phyloP scores from a whole-genome alignment of 257 asterid species.

The Solanum acaule region DNA sequence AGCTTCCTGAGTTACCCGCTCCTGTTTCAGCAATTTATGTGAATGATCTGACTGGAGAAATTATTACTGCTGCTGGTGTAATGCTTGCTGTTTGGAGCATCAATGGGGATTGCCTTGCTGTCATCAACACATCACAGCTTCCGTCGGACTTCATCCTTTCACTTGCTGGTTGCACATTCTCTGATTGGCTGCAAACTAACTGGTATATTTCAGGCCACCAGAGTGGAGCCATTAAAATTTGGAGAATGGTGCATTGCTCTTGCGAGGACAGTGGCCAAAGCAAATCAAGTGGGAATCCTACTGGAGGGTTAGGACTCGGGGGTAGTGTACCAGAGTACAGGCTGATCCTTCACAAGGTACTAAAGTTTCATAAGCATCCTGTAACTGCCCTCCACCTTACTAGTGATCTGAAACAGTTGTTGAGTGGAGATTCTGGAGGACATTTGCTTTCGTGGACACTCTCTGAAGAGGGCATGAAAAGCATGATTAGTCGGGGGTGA shows the following conservation, averaged over 20 bases:
- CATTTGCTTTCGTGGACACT: conserved; percentile 81
- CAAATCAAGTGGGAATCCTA: conserved; percentile 40
- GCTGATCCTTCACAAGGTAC: conserved; percentile 69
- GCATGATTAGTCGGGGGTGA: conserved; percentile 60
- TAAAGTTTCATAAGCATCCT: conserved; percentile 73
- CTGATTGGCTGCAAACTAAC: conserved; percentile 73
- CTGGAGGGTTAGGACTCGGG: conserved; percentile 55
- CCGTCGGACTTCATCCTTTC: conserved; percentile 89
- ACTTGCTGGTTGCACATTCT: conserved; percentile 57
- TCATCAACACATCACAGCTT: conserved; percentile 89
- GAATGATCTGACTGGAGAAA: conserved; percentile 86
- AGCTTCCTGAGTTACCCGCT: conserved; percentile 84
- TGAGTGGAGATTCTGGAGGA: conserved; percentile 89
- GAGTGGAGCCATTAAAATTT: conserved; percentile 95
- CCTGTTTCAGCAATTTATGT: conserved; percentile 81
- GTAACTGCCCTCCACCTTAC: conserved; percentile 83
- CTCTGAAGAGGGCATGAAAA: conserved; percentile 74
- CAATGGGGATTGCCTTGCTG: conserved; percentile 93
- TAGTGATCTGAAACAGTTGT: conserved; percentile 68
- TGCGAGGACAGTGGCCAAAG: conserved; percentile 36
- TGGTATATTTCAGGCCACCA: conserved; percentile 98
- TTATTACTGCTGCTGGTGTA: conserved; percentile 86
- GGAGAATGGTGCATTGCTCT: conserved; percentile 90
- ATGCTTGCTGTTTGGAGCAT: conserved; percentile 94
- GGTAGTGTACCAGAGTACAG: conserved; percentile 66